phyloP scores from a whole-genome alignment of 306 rosid species.

The Cucurbita argyrosperma region DNA sequence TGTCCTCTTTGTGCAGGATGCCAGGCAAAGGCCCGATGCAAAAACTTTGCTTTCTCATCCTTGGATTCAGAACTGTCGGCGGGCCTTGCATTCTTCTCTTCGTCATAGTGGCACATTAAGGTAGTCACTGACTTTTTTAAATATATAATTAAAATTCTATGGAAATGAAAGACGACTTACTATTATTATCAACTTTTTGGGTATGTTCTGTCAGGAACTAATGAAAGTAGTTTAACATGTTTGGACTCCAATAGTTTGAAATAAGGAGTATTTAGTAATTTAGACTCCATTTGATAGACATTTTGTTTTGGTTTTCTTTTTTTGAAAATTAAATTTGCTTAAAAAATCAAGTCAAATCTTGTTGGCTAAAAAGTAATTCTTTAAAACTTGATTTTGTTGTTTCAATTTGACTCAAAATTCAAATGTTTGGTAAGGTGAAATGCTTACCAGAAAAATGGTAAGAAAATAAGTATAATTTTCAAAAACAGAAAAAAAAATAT shows the following conservation, averaged over 20 bases:
- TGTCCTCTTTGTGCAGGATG: slow-evolving; percentile 52
- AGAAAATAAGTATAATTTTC: not conserved
- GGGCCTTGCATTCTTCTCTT: slow-evolving; percentile 78
- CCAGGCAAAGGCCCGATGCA: slow-evolving; percentile 99
- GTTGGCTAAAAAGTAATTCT: not conserved
- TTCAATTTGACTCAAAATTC: not conserved
- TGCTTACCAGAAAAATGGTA: not conserved
- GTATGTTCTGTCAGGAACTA: too few species aligned
- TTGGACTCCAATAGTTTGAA: too few species aligned
- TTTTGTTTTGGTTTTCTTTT: too few species aligned
- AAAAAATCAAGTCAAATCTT: not conserved
- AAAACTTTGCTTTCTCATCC: slow-evolving; percentile 91
- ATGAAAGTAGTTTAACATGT: too few species aligned
- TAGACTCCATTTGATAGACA: too few species aligned
- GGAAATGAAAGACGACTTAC: not conserved
- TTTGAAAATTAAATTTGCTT: too few species aligned
- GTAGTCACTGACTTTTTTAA: slow-evolving; percentile 21
- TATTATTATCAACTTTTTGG: too few species aligned
- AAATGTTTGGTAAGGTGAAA: not conserved
- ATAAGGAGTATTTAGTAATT: too few species aligned
- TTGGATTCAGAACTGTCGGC: slow-evolving; percentile 79
- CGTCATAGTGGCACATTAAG: slow-evolving; percentile 84
- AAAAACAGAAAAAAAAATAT: not conserved
- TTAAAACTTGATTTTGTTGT: too few species aligned
- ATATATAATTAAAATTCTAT: not conserved